Evolutionary conservation across 1,284 basidiomycete genomes (phyloP), one percentile per base, ranked within the genome.

Genomic region (Hemileia vastatrix): DNA sequence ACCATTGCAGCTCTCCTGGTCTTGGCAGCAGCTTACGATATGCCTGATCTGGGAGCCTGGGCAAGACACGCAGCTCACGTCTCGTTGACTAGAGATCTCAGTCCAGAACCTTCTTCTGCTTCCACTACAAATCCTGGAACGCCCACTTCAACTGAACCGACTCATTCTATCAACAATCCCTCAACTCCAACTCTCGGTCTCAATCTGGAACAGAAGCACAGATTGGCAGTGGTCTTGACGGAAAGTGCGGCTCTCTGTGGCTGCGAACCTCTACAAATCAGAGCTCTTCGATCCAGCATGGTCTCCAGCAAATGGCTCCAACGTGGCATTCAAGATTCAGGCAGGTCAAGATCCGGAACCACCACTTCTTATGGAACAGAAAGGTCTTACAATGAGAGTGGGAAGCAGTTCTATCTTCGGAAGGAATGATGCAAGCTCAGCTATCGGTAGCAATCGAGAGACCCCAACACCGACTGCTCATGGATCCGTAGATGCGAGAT

Each of bases 191-290:
- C 56, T 9, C 59, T 64, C 40, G 66, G n/a, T n/a, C n/a, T n/a
- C n/a, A n/a, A n/a, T n/a, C n/a, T n/a, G n/a, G n/a, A n/a, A n/a
- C n/a, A n/a, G n/a, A n/a, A n/a, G n/a, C n/a, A n/a, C n/a, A n/a
- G n/a, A n/a, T n/a, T n/a, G n/a, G n/a, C n/a, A n/a, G n/a, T n/a
- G n/a, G n/a, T n/a, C n/a, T n/a, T n/a, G n/a, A n/a, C n/a, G n/a
- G 90, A 94, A 73, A 89, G 93, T 5, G 90, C 91, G 4, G 91
- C 90, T 1, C 79, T 95, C 6, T 92, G 90, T 72, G 88, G 84
- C 68, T 88, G 87, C 75, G 83, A 88, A 67, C 87, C 86, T 70
- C 78, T 95, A 57, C 89, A 93, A 72, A 90, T 94, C 67, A 81
- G 90, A 83, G 70, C 72, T 2, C 57, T 73, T 23, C 58, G 71